Evolutionary conservation across 257 asterid species (phyloP).

Genomic region (Mentha longifolia): DNA sequence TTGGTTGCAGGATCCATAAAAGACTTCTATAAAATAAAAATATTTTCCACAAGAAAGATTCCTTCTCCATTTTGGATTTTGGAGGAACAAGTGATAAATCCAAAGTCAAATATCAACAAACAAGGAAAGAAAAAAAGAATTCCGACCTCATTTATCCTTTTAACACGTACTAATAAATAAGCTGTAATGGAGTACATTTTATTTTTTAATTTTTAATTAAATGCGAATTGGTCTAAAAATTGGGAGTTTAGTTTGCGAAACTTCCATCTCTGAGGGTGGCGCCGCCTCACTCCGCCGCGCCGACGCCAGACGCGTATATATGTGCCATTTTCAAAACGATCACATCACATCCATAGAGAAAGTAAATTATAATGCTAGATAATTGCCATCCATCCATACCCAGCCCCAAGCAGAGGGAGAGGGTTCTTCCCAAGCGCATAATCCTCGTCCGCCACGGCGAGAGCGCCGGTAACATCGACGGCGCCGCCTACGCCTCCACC

Average conservation of each 20-base stretch:
- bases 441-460: slow-evolving; percentile 92
- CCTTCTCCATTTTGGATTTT: background rate
- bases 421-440: slow-evolving; percentile 77
- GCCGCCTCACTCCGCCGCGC: slow-evolving; percentile 10
- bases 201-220: too few species aligned
- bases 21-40: too few species aligned
- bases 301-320: background rate
- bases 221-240: background rate
- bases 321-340: background rate
- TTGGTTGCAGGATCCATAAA: background rate
- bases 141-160: background rate
- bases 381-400: slow-evolving; percentile 19
- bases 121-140: background rate
- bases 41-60: background rate
- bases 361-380: slow-evolving; percentile 23
- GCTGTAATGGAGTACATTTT: background rate
- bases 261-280: slow-evolving; percentile 14
- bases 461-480: slow-evolving; percentile 84
- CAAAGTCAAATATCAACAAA: slow-evolving; percentile 8
- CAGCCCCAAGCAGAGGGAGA: slow-evolving; percentile 30
- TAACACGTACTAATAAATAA: background rate
- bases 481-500: slow-evolving; percentile 60
- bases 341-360: background rate
- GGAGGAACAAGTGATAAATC: background rate
- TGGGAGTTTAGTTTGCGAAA: background rate